These are phyloP conservation scores for Elaphomyces granulatus DNA, from an alignment of 495 filamentous ascomycete species.

Conservation along the genomic window DNA sequence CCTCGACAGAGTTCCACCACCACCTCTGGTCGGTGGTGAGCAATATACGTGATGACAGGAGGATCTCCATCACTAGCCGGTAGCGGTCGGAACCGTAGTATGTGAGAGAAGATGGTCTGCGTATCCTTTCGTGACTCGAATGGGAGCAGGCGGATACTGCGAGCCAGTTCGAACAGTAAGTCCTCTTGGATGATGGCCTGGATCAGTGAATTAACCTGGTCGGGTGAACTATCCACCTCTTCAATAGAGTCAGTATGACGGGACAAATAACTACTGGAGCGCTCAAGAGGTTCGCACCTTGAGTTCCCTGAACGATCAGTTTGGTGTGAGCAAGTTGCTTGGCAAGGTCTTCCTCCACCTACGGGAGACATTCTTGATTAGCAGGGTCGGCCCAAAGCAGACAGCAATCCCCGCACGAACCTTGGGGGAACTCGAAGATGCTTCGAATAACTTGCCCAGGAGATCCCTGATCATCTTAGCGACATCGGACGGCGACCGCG, in stretches of 20 bases:
- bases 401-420: constrained; percentile 29
- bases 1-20: constrained; percentile 78
- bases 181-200: constrained; percentile 74
- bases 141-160: constrained; percentile 63
- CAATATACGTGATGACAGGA: constrained; percentile 70
- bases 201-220: constrained; percentile 70
- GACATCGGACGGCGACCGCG: constrained; percentile 41
- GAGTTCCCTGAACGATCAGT: constrained; percentile 66
- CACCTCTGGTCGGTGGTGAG: constrained; percentile 72
- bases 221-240: constrained; percentile 78
- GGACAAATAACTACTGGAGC: not conserved
- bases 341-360: constrained; percentile 62
- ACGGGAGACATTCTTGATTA: constrained; percentile 1
- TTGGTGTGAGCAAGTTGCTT: constrained; percentile 73
- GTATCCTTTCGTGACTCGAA: constrained; percentile 91
- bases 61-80: constrained; percentile 47
- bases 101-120: constrained; percentile 79
- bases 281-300: constrained; percentile 36
- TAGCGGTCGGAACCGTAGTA: constrained; percentile 59
- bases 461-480: constrained; percentile 44
- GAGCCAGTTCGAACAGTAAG: constrained; percentile 66
- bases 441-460: constrained; percentile 33
- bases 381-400: not conserved
- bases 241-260: constrained; percentile 4
- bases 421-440: constrained; percentile 27